Evolutionary conservation across 2,329 filamentous ascomycete species (phyloP).

Genomic region (Talaromyces funiculosus): DNA sequence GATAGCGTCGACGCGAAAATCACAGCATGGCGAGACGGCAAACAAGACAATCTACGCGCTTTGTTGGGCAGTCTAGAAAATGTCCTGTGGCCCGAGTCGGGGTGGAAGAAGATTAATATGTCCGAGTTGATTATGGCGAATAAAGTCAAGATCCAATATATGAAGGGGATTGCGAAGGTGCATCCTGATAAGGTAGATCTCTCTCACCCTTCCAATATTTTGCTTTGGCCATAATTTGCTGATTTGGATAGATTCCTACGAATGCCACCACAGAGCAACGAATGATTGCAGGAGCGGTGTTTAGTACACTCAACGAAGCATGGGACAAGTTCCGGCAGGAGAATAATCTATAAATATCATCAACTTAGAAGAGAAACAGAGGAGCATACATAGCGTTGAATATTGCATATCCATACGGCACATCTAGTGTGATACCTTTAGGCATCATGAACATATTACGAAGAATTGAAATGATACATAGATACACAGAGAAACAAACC

Average conservation of each 20-base stretch:
- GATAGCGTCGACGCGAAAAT: constrained; percentile 81
- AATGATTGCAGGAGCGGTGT: constrained; percentile 62
- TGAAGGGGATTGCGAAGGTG: constrained; percentile 98
- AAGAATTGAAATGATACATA: neutral
- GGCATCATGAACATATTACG: neutral
- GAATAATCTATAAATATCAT: constrained; percentile 46
- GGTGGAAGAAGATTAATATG: constrained; percentile 96
- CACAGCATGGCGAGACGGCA: constrained; percentile 78
- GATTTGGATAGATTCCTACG: constrained; percentile 49
- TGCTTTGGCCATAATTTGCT: neutral
- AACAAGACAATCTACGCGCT: constrained; percentile 85
- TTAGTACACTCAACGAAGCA: constrained; percentile 60
- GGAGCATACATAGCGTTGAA: neutral
- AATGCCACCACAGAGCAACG: constrained; percentile 61
- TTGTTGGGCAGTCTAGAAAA: constrained; percentile 78
- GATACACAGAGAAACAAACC: neutral
- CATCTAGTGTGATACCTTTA: neutral
- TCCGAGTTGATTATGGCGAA: constrained; percentile 86
- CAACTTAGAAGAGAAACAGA: neutral
- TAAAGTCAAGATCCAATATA: constrained; percentile 95
- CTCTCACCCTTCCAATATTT: neutral
- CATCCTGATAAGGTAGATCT: constrained; percentile 87
- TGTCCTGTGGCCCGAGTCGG: constrained; percentile 85
- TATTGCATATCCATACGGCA: neutral
- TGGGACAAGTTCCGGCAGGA: constrained; percentile 65